These are phyloP conservation scores for Colletotrichum magnum DNA, from an alignment of 2,329 filamentous ascomycete species.

Conservation along the genomic window DNA sequence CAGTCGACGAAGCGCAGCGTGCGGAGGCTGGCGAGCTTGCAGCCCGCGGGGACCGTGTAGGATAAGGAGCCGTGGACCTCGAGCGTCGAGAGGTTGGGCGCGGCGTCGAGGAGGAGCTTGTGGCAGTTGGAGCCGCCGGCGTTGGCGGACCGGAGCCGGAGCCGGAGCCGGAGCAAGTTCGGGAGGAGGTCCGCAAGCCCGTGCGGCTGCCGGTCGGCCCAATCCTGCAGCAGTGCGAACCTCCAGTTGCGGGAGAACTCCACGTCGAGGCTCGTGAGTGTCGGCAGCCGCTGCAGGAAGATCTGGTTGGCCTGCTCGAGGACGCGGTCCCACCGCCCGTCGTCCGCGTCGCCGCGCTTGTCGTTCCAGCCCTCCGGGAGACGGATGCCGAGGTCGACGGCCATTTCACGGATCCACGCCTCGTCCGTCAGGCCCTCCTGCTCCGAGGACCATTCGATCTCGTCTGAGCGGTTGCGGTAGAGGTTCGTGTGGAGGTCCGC, in stretches of 20 bases:
- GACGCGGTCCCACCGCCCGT: background rate
- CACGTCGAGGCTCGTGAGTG: conserved; percentile 1
- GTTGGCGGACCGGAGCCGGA: background rate
- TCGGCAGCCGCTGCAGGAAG: background rate
- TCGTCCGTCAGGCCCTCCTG: background rate
- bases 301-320: background rate
- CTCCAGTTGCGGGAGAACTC: conserved; percentile 1
- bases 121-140: background rate
- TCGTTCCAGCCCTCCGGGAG: background rate
- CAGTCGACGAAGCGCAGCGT: background rate
- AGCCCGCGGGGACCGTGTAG: background rate
- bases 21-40: conserved; percentile 3
- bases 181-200: background rate
- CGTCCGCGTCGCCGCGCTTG: background rate
- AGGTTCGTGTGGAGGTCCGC: conserved; percentile 12
- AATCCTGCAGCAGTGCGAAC: background rate
- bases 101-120: background rate
- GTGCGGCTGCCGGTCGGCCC: background rate
- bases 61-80: background rate
- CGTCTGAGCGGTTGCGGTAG: background rate
- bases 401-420: background rate
- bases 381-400: background rate
- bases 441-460: background rate
- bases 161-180: background rate
- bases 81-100: conserved; percentile 1